Base-by-base conservation (phyloP, 202 grass and related monocot species). In the Panicum hallii region DNA sequence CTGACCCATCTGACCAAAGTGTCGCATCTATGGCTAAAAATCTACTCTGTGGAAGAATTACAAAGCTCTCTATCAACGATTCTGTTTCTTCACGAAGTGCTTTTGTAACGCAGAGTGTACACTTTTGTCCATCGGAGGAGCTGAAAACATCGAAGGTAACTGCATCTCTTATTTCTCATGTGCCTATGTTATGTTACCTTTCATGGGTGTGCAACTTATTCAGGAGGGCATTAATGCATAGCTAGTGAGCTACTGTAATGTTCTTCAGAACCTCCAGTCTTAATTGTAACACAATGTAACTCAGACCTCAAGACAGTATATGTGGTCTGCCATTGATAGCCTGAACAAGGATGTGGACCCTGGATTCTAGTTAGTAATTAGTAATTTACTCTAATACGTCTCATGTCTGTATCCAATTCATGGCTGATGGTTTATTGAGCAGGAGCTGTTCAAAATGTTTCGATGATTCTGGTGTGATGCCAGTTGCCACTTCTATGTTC, bases 41-140 rank as follows among this genome's bases (percentile, higher is more conserved):
- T 64, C 47, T 95, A 78, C 44, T 98, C 3, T 45, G 26, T 55
- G 89, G 80, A 57, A 86, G 84, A 69, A 83, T 93, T 77, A 85
- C 68, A 10, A 97, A 80, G 66, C 79, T 93, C 19, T 80, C 63
- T 43, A 63, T 88, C 48, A 85, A 74, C 65, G 86, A 78, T 66
- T 82, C 76, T 41, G 17, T 90, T 65, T 48, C 70, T 68, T 85
- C 80, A 69, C 67, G 28, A 80, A 93, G 88, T 89, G 93, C 76
- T 40, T 91, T 91, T 38, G 44, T 92, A 49, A 49, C 73, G 12
- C 93, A 91, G 77, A 12, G 85, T 80, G 83, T 87, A 4, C 75
- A 95, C 73, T 80, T 86, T 28, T 90, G 83, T 82, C 1, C 64
- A 54, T 80, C 72, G 19, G 63, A 85, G 63, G 64, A 92, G 30